A percentile compares a stretch with the other conserved stretches of the same genome.
These are phyloP conservation scores for Intubia oerlemansii DNA, from an alignment of 2,329 filamentous ascomycete species.

Conservation along the genomic window DNA sequence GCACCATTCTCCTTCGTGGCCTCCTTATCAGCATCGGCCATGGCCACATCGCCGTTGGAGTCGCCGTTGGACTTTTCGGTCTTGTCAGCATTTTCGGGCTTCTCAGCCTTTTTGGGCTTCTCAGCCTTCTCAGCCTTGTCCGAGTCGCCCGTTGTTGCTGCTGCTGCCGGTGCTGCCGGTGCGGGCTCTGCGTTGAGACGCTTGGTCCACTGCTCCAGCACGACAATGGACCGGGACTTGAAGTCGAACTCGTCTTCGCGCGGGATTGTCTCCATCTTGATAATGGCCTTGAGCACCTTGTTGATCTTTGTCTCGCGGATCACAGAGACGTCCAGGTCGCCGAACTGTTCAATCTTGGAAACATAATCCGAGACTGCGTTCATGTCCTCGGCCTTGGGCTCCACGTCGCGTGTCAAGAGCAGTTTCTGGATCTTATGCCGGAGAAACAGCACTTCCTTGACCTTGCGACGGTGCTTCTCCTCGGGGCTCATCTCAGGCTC, in stretches of 20 bases:
- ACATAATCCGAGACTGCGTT: constrained; percentile 56
- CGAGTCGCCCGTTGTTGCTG: constrained; percentile 6
- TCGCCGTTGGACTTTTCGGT: constrained; percentile 12
- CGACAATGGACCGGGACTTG: constrained; percentile 57
- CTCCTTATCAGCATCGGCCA: constrained; percentile 8
- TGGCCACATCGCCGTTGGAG: constrained; percentile 9
- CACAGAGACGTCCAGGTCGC: constrained; percentile 70
- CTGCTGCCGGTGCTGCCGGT: constrained; percentile 12
- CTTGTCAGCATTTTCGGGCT: constrained; percentile 18
- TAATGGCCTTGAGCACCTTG: constrained; percentile 88
- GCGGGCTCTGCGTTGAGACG: constrained; percentile 39
- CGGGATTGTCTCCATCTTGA: constrained; percentile 72
- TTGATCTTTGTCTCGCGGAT: constrained; percentile 91
- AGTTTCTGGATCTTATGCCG: constrained; percentile 91
- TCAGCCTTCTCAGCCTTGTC: constrained; percentile 15
- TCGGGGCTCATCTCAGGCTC: constrained; percentile 36
- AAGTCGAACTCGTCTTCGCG: constrained; percentile 79
- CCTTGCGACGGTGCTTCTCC: constrained; percentile 35
- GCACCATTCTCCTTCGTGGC: constrained; percentile 13
- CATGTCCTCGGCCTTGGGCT: constrained; percentile 77
- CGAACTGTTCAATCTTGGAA: constrained; percentile 55
- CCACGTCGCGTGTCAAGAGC: constrained; percentile 64
- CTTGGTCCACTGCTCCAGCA: constrained; percentile 81
- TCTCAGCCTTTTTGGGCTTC: constrained; percentile 13
- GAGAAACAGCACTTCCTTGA: constrained; percentile 71